Evolutionary conservation across 352 stramenopile genomes (phyloP), one percentile per base, ranked within the genome.

Genomic region (Pythium phragmitis): DNA sequence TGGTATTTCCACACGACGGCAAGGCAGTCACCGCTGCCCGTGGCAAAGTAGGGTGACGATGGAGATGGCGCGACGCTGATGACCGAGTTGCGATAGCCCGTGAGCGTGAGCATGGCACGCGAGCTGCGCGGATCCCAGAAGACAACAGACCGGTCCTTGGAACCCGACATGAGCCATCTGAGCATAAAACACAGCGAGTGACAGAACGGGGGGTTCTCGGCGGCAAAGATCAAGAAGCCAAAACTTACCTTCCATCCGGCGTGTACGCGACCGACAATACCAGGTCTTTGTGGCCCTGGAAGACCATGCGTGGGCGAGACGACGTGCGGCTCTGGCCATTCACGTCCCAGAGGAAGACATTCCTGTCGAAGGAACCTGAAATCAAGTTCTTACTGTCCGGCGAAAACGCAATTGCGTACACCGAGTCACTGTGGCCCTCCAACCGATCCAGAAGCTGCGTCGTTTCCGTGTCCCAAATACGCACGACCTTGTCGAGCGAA

Each of bases 301-400:
- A 94, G 34, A 94, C 69, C 81, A 92, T 92, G 19, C 86, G 86
- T 11, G 86, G 86, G 33, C 82, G 79, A 50, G 84, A 90, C 11
- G 86, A 91, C 21, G 86, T 90, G 53, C 82, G 84, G 46, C 84
- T 84, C 59, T 91, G 84, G 1, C 80, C 84, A 51, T 77, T 86
- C 34, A 93, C 85, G 51, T 93, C 86, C 86, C 86, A 94, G 23
- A 94, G 64, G 84, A 93, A 93, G 52, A 94, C 91, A 68, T 90
- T 92, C 60, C 79, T 75, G 72, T 94, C 86, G 21, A 93, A 72
- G 33, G 84, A 92, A 16, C 86, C 86, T 16, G 86, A 94, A 60
- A 94, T 93, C 45, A 94, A 66, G 59, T 93, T 91, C 75, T 92
- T 94, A 53, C 84, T 84, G 52, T 94, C 86, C 3, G 86, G 86